phyloP scores from a whole-genome alignment of 495 filamentous ascomycete species.

The Hyaloscypha hepaticicola region DNA sequence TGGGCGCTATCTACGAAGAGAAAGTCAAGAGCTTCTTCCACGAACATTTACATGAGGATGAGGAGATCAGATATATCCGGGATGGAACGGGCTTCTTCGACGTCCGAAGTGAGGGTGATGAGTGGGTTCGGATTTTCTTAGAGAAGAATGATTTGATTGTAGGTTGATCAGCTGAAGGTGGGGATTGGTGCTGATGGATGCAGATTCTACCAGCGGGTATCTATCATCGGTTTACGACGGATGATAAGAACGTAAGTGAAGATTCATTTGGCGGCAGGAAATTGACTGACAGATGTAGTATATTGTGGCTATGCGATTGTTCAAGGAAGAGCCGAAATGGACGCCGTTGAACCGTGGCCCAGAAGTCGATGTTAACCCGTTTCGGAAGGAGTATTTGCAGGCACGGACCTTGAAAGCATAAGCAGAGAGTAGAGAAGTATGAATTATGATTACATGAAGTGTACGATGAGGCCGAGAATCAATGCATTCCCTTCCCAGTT shows the following conservation, averaged over 20 bases:
- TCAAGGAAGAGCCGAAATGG: conserved; percentile 99
- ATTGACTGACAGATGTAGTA: conserved; percentile 55
- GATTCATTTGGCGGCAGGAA: not conserved
- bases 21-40: conserved; percentile 92
- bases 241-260: conserved; percentile 77
- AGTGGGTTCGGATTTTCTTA: conserved; percentile 82
- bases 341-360: conserved; percentile 82
- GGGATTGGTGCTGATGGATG: conserved; percentile 10
- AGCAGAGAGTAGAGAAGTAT: not conserved
- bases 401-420: not conserved
- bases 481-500: too few relatives aligned
- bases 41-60: conserved; percentile 97
- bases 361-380: conserved; percentile 76
- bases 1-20: conserved; percentile 84
- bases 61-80: conserved; percentile 97
- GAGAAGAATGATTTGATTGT: conserved; percentile 57
- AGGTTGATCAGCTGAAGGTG: not conserved
- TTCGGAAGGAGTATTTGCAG: conserved; percentile 67
- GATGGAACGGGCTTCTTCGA: conserved; percentile 93
- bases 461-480: not conserved
- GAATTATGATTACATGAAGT: not conserved
- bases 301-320: conserved; percentile 92
- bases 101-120: conserved; percentile 68
- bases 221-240: conserved; percentile 95
- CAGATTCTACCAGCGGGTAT: conserved; percentile 91